Evolutionary conservation across 345 rosid species (phyloP).

Genomic region (Viola odorata): DNA sequence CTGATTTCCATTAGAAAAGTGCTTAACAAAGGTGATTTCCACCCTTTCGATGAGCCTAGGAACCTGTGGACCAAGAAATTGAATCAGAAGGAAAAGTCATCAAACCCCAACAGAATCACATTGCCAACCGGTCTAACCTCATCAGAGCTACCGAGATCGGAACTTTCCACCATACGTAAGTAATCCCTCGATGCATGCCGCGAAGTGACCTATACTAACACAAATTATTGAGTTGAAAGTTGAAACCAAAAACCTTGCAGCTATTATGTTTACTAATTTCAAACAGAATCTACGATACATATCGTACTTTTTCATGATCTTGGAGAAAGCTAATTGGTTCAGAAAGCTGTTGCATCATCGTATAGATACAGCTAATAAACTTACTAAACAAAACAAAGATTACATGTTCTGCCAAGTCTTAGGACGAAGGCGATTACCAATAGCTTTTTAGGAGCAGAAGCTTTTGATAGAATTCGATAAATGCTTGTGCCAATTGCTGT

Average conservation of each 20-base stretch:
- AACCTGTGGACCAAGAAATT: slow-evolving; percentile 31
- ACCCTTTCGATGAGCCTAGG: slow-evolving; percentile 57
- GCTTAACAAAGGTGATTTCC: slow-evolving; percentile 59
- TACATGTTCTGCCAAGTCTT: not conserved
- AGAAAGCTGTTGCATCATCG: slow-evolving; percentile 41
- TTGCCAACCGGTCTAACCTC: slow-evolving; percentile 34
- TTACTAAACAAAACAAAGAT: not conserved
- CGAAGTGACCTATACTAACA: slow-evolving; percentile 39
- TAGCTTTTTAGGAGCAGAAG: slow-evolving; percentile 57
- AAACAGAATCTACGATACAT: slow-evolving; percentile 33
- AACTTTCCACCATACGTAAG: slow-evolving; percentile 60
- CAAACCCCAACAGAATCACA: not conserved
- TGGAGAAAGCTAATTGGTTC: slow-evolving; percentile 68
- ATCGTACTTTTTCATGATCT: slow-evolving; percentile 87
- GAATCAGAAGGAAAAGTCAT: not conserved
- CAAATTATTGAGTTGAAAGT: not conserved
- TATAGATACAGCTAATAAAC: not conserved
- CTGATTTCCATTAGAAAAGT: slow-evolving; percentile 69
- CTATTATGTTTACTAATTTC: not conserved
- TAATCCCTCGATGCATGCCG: slow-evolving; percentile 57
- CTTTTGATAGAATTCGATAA: slow-evolving; percentile 49
- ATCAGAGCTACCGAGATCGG: slow-evolving; percentile 62
- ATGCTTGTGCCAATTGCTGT: slow-evolving; percentile 37
- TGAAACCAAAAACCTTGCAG: not conserved
- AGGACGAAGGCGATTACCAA: slow-evolving; percentile 26